phyloP scores from a whole-genome alignment of 2,329 filamentous ascomycete genomes.

The Ploettnerulaceae sp. region DNA sequence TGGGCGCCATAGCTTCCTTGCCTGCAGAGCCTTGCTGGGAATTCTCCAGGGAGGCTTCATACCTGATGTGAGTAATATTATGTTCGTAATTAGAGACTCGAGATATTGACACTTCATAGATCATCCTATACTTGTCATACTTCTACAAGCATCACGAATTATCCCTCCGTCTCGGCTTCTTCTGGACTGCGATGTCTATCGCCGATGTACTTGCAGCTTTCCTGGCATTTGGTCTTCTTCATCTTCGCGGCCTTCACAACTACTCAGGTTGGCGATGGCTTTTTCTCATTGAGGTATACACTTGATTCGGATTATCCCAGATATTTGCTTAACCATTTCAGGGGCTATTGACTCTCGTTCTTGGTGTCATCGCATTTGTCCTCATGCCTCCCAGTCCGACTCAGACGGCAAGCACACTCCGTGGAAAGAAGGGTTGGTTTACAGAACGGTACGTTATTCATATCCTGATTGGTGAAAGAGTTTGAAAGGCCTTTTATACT shows the following conservation, averaged over 20 bases:
- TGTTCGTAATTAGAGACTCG: neutral
- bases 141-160: constrained; percentile 65
- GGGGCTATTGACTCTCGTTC: constrained; percentile 27
- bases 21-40: constrained; percentile 27
- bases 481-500: too few relatives aligned
- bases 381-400: constrained; percentile 29
- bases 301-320: constrained; percentile 12
- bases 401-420: constrained; percentile 45
- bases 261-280: constrained; percentile 55
- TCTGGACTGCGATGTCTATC: constrained; percentile 55
- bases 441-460: too few relatives aligned
- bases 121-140: constrained; percentile 60
- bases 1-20: constrained; percentile 35
- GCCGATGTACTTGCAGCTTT: constrained; percentile 51
- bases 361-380: constrained; percentile 22
- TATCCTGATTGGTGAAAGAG: too few relatives aligned
- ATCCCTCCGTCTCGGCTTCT: constrained; percentile 59
- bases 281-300: constrained; percentile 39
- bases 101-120: constrained; percentile 20
- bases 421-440: constrained; percentile 58
- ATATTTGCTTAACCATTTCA: constrained; percentile 4
- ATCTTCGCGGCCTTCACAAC: constrained; percentile 47
- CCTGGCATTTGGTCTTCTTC: constrained; percentile 51
- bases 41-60: constrained; percentile 47
- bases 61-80: constrained; percentile 47